These are phyloP conservation scores for Pichia cephalocereana DNA, from an alignment of 805 yeast species.

Conservation along the genomic window DNA sequence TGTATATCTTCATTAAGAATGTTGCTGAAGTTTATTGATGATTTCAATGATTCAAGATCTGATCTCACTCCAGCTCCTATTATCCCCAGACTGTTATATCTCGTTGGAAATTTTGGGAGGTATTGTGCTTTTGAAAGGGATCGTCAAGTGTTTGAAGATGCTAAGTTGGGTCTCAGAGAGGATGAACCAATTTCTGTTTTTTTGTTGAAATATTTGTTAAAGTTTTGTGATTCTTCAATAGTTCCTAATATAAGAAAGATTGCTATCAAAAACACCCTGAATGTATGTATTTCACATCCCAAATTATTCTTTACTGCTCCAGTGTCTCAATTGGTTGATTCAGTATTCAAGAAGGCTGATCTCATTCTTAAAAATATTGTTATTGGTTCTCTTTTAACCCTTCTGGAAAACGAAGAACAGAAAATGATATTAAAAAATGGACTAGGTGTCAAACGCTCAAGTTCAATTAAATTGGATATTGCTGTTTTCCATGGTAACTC, in stretches of 20 bases:
- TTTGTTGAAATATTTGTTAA: conserved; percentile 48
- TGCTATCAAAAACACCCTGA: conserved; percentile 50
- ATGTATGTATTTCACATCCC: conserved; percentile 54
- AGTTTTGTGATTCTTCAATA: conserved; percentile 33
- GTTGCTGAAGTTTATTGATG: conserved; percentile 37
- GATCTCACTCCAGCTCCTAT: conserved; percentile 32
- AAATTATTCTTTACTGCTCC: conserved; percentile 53
- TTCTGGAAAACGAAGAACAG: conserved; percentile 48
- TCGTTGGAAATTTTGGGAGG: conserved; percentile 65
- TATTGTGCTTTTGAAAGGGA: conserved; percentile 51
- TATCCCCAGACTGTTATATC: conserved; percentile 45
- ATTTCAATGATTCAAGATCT: conserved; percentile 6
- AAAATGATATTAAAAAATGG: conserved; percentile 34
- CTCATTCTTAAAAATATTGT: conserved; percentile 40
- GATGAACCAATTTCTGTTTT: conserved; percentile 51
- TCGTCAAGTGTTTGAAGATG: conserved; percentile 29
- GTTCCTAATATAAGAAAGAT: conserved; percentile 32
- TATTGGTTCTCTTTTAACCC: conserved; percentile 47
- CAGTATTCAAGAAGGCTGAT: conserved; percentile 33
- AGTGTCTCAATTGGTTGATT: conserved; percentile 43
- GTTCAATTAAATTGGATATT: conserved; percentile 31
- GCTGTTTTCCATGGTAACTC: conserved; percentile 49
- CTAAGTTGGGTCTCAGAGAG: conserved; percentile 34
- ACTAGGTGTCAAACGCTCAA: conserved; percentile 28
- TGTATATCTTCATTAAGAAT: conserved; percentile 50